These are phyloP conservation scores for Pichia thaimueangensis DNA, from an alignment of 805 yeast species.

Conservation along the genomic window DNA sequence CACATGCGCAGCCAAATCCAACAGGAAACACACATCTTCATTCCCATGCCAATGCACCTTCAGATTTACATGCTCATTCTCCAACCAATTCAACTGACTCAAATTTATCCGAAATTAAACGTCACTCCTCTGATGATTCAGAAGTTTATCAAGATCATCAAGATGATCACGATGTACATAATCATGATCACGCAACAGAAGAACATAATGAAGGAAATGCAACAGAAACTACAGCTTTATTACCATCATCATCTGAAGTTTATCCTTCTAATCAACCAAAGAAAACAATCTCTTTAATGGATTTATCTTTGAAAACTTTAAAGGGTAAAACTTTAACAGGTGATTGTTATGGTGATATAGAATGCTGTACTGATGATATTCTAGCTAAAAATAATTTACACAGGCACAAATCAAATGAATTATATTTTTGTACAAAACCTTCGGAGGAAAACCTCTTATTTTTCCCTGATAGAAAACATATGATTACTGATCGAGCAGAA, in stretches of 20 bases:
- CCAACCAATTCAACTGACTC: background rate
- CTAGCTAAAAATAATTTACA: constrained; percentile 21
- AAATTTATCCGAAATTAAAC: background rate
- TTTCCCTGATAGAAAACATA: constrained; percentile 22
- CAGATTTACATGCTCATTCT: background rate
- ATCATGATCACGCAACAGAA: background rate
- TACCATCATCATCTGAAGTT: background rate
- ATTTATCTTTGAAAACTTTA: constrained; percentile 27
- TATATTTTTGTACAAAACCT: constrained; percentile 32
- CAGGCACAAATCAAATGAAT: constrained; percentile 11
- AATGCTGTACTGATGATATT: constrained; percentile 23
- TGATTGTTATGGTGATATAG: constrained; percentile 29
- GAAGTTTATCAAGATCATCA: background rate
- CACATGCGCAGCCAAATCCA: background rate
- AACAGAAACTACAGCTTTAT: background rate
- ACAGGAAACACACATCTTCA: constrained; percentile 14
- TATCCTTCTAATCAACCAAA: constrained; percentile 5
- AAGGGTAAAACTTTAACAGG: constrained; percentile 26
- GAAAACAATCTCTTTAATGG: constrained; percentile 21
- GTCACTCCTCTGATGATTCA: background rate
- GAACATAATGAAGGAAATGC: background rate
- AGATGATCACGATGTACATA: background rate
- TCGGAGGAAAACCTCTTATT: constrained; percentile 30
- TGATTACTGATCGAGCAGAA: constrained; percentile 23
- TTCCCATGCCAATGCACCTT: constrained; percentile 6